A percentile compares a stretch with the other conserved stretches of the same genome.
Conservation (phyloP, 495 filamentous ascomycete species). For the Rostrohypoxylon terebratum region DNA sequence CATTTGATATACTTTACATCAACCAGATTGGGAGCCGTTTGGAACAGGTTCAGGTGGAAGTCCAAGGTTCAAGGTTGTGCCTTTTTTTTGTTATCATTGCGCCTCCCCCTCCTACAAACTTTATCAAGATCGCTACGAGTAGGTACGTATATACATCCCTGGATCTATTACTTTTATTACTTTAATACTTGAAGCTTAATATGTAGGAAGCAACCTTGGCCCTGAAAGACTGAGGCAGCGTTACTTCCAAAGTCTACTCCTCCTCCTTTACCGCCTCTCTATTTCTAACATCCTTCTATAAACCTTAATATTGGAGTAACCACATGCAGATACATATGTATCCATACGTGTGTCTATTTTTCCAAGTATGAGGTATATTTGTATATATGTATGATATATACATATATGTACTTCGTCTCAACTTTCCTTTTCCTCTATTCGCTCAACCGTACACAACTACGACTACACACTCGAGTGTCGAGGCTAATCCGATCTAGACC, state of each 20-base stretch:
- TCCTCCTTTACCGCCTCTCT: not conserved
- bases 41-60: conserved; percentile 18
- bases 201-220: not conserved
- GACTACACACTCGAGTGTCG: not conserved
- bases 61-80: conserved; percentile 10
- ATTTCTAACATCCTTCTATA: not conserved
- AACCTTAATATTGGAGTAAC: not conserved
- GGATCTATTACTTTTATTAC: not conserved
- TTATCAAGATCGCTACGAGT: conserved; percentile 18
- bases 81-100: conserved; percentile 21
- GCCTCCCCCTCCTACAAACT: conserved; percentile 19
- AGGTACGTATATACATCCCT: conserved; percentile 24
- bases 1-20: conserved; percentile 19
- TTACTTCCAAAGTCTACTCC: not conserved
- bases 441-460: not conserved
- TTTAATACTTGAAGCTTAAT: too few species aligned
- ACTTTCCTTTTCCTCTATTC: conserved; percentile 1
- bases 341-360: too few species aligned
- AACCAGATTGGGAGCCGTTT: conserved; percentile 9
- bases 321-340: too few species aligned
- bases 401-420: not conserved
- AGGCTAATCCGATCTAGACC: conserved; percentile 26
- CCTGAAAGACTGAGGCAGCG: not conserved
- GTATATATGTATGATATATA: not conserved
- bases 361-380: not conserved